Conservation (phyloP, 352 stramenopile species). For the Phytophthora cactorum region DNA sequence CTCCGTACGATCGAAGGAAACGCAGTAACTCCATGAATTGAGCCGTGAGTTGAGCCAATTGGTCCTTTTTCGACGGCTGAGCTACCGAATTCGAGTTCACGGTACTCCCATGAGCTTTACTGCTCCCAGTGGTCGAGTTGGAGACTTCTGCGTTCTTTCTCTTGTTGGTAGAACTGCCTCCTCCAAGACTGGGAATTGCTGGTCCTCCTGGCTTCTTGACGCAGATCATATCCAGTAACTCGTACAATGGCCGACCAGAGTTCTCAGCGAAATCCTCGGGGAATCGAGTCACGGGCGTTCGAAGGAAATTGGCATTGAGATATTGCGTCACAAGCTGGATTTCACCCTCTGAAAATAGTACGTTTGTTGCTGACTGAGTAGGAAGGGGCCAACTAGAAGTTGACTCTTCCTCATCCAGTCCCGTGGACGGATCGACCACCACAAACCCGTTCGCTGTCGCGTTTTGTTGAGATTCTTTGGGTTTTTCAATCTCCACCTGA, state of each 20-base stretch:
- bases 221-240: conserved; percentile 92
- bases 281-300: conserved; percentile 68
- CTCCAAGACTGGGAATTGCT: conserved; percentile 22
- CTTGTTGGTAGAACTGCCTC: conserved; percentile 17
- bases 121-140: background rate
- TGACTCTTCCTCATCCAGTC: conserved; percentile 22
- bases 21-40: conserved; percentile 91
- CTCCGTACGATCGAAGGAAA: conserved; percentile 93
- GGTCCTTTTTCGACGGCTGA: conserved; percentile 61
- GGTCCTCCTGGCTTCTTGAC: conserved; percentile 77
- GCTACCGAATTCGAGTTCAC: background rate
- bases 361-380: background rate
- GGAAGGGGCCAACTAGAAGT: background rate
- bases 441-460: conserved; percentile 45
- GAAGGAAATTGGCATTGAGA: conserved; percentile 86
- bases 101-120: background rate
- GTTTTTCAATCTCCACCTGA: conserved; percentile 48
- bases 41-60: conserved; percentile 51
- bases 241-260: conserved; percentile 82
- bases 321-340: conserved; percentile 83
- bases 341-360: conserved; percentile 48
- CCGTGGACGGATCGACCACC: conserved; percentile 46
- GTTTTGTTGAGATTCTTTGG: conserved; percentile 16
- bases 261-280: conserved; percentile 80
- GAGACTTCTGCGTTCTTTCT: conserved; percentile 13